Percentiles rank a stretch among this genome's conserved stretches.
phyloP scores from a whole-genome alignment of 208 protist genomes.

The Acanthamoeba healyi region DNA sequence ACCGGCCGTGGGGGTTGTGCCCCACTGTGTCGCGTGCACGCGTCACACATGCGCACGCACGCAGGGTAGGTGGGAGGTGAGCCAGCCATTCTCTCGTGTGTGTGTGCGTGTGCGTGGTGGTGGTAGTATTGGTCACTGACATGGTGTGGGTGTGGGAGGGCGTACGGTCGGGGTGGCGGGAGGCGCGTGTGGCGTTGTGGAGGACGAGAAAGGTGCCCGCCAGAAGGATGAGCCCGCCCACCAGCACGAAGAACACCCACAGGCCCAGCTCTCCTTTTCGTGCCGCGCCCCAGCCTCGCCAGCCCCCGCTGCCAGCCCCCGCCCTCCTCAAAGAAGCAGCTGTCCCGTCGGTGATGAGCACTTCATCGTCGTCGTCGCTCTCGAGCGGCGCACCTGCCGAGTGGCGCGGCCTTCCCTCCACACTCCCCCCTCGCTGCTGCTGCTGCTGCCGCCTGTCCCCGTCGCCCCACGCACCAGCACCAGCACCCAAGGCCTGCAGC shows the following conservation, averaged over 20 bases:
- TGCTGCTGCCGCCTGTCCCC: neutral
- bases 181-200: slow-evolving; percentile 8
- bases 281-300: neutral
- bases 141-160: too few species aligned
- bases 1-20: too few species aligned
- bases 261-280: slow-evolving; percentile 7
- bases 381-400: neutral
- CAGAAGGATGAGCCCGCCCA: slow-evolving; percentile 14
- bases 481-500: too few species aligned
- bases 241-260: slow-evolving; percentile 43
- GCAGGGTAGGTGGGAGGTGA: too few species aligned
- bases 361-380: neutral
- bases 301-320: neutral
- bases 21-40: too few species aligned
- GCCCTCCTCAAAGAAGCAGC: too few species aligned
- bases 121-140: too few species aligned
- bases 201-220: slow-evolving; percentile 52
- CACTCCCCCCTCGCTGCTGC: neutral
- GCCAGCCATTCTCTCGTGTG: too few species aligned
- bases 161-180: neutral
- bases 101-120: too few species aligned
- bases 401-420: neutral
- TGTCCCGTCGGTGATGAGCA: neutral
- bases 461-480: neutral
- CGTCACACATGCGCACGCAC: too few species aligned